phyloP scores from a whole-genome alignment of 352 stramenopile genomes.

The Halophytophthora polymorphica region DNA sequence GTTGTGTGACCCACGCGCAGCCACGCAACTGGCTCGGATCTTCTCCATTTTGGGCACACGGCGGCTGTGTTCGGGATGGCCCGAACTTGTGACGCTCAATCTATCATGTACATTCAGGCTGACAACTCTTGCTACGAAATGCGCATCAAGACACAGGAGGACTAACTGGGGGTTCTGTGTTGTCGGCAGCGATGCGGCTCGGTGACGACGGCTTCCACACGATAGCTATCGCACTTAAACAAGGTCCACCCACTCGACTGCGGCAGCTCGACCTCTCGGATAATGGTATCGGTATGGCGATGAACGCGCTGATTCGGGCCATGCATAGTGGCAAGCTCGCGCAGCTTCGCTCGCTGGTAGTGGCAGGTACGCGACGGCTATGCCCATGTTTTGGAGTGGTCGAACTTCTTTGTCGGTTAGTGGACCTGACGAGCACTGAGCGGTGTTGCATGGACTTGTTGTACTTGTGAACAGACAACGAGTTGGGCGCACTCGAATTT shows the following conservation, averaged over 20 bases:
- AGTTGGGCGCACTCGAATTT: conserved; percentile 32
- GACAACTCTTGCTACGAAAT: background rate
- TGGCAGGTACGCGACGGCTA: conserved; percentile 33
- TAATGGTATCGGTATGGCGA: conserved; percentile 25
- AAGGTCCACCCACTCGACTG: conserved; percentile 7
- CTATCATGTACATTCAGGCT: conserved; percentile 25
- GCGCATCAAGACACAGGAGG: background rate
- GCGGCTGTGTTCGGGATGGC: conserved; percentile 10
- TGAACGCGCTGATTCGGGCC: conserved; percentile 22
- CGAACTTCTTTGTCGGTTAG: too few species aligned
- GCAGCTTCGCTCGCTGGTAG: conserved; percentile 20
- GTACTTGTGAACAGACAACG: conserved; percentile 34
- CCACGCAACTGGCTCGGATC: conserved; percentile 12
- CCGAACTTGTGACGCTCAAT: conserved; percentile 19
- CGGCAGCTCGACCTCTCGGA: conserved; percentile 31
- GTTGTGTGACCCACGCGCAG: conserved; percentile 13
- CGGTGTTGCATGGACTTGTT: background rate
- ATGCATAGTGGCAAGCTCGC: conserved; percentile 13
- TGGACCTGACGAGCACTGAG: too few species aligned
- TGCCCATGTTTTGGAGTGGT: too few species aligned
- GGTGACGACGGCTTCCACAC: conserved; percentile 21
- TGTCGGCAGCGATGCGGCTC: conserved; percentile 26
- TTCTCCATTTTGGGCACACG: conserved; percentile 7
- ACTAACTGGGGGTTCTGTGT: conserved; percentile 2
- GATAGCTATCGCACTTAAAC: conserved; percentile 17